A percentile compares a stretch with the other conserved stretches of the same genome.
Conservation (phyloP, 2,329 filamentous ascomycete genomes). For the Aspergillus amoenus region DNA sequence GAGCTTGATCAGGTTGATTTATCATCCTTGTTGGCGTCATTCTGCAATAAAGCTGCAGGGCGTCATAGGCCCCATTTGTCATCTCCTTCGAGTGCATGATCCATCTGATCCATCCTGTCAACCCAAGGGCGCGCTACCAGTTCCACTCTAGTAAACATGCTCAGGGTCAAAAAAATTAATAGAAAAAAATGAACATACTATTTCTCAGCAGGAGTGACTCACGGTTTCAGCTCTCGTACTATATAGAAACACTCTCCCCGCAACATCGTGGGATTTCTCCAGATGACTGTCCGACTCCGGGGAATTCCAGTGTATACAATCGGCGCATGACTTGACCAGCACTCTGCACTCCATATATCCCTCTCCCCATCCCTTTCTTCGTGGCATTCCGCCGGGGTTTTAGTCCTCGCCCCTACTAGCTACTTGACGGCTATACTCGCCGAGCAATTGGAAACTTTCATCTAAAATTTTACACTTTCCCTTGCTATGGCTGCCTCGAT, state of each 20-base stretch:
- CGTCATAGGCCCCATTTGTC: neutral
- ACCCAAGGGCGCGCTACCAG: neutral
- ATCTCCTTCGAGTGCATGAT: neutral
- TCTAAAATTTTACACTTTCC: neutral
- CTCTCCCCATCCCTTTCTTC: neutral
- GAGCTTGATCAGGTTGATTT: neutral
- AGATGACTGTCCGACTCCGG: neutral
- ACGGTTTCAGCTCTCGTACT: neutral
- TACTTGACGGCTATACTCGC: no score
- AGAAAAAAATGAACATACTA: no score
- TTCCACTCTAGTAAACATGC: neutral
- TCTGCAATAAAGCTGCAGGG: neutral
- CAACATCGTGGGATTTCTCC: neutral
- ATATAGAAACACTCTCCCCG: neutral
- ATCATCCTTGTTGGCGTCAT: neutral
- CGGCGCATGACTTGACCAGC: neutral
- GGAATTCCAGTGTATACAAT: neutral
- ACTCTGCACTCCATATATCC: neutral
- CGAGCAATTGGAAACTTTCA: neutral
- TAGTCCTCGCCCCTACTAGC: neutral
- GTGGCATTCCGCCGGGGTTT: neutral
- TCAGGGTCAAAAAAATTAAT: neutral
- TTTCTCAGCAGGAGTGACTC: neutral
- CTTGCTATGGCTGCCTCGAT: slow-evolving; percentile 24
- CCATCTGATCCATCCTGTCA: neutral